These are phyloP conservation scores for Sclerotiophoma versabilis DNA, from an alignment of 2,329 filamentous ascomycete species.

Conservation along the genomic window DNA sequence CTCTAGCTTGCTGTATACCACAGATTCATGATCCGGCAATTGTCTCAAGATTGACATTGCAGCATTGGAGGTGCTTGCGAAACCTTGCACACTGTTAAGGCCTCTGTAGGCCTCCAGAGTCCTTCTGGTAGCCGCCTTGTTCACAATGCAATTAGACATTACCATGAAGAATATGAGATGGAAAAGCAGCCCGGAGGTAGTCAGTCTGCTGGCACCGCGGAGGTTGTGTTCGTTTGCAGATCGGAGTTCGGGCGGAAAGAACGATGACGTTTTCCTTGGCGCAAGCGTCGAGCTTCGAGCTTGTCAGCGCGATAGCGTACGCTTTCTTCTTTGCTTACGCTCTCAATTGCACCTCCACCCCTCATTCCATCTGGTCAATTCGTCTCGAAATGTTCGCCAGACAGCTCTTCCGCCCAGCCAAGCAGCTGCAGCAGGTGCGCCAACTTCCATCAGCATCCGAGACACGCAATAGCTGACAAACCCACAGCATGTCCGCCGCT, in stretches of 20 bases:
- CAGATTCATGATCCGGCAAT: too few relatives aligned
- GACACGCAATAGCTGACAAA: slow-evolving; percentile 33
- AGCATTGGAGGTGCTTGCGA: too few relatives aligned
- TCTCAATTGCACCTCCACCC: slow-evolving; percentile 11
- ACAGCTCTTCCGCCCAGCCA: slow-evolving; percentile 53
- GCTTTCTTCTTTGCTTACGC: slow-evolving; percentile 12
- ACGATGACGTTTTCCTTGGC: slow-evolving; percentile 24
- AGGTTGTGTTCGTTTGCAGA: too few relatives aligned
- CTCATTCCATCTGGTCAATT: slow-evolving; percentile 31
- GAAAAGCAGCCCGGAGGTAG: too few relatives aligned
- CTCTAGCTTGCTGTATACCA: too few relatives aligned
- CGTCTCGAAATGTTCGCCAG: slow-evolving; percentile 52
- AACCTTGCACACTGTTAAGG: too few relatives aligned
- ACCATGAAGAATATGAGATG: too few relatives aligned
- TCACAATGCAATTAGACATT: too few relatives aligned
- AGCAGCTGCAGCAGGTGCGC: slow-evolving; percentile 51
- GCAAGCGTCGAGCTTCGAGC: slow-evolving; percentile 9
- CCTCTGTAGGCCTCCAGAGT: too few relatives aligned
- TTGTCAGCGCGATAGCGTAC: slow-evolving; percentile 1
- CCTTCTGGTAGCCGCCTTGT: too few relatives aligned
- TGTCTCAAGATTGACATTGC: too few relatives aligned
- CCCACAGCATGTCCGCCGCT: slow-evolving; percentile 69
- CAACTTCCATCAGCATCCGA: slow-evolving; percentile 10
- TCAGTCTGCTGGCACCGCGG: too few relatives aligned
- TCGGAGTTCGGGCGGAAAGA: slow-evolving; percentile 6